Percentiles rank a stretch among this genome's conserved stretches.
Conservation (phyloP, 116 monocot genomes). For the Trichopus zeylanicus region DNA sequence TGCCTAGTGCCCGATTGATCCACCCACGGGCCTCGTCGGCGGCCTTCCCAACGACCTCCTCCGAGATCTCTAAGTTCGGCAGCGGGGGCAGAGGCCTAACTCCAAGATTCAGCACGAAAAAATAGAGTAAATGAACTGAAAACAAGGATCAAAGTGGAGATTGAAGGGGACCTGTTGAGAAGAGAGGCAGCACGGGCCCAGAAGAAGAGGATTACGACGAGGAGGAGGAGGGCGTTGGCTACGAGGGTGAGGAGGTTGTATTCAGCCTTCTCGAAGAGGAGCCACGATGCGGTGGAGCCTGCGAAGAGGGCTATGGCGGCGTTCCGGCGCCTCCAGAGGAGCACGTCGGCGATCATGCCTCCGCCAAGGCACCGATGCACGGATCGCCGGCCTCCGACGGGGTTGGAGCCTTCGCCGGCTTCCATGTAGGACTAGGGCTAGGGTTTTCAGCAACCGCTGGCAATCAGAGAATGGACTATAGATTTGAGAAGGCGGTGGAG, state of each 20-base stretch:
- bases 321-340: constrained; percentile 62
- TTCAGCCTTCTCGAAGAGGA: constrained; percentile 64
- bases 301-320: constrained; percentile 19
- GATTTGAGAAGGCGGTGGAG: background rate
- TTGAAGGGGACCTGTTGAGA: constrained; percentile 47
- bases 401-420: background rate
- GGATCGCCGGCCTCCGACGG: background rate
- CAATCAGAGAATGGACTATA: background rate
- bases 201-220: constrained; percentile 79
- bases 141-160: background rate
- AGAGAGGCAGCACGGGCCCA: constrained; percentile 89
- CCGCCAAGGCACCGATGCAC: constrained; percentile 42
- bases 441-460: too few species aligned
- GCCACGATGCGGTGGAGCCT: constrained; percentile 53
- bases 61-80: constrained; percentile 79
- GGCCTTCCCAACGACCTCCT: constrained; percentile 40
- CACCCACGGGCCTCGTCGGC: constrained; percentile 27
- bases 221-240: constrained; percentile 69
- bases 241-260: constrained; percentile 59
- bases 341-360: constrained; percentile 61
- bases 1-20: constrained; percentile 40
- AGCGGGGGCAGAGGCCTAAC: constrained; percentile 78
- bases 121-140: background rate
- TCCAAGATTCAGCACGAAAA: background rate
- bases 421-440: constrained; percentile 4